Percentiles rank a stretch among this genome's conserved stretches.
Evolutionary conservation across 176 grass and related monocot species (phyloP).

Genomic region (Dactylis glomerata): DNA sequence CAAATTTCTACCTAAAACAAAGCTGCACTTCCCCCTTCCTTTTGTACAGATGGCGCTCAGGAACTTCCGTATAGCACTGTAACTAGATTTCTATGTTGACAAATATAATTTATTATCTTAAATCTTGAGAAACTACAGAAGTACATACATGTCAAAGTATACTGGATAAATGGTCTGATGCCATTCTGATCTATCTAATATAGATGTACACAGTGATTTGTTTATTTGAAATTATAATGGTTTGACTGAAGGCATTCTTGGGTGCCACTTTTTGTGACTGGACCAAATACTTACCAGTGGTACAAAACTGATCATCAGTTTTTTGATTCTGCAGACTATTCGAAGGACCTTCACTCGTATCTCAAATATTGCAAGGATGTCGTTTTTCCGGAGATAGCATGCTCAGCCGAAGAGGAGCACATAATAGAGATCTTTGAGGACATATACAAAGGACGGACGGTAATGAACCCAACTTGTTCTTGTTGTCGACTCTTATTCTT

Average conservation of each 20-base stretch:
- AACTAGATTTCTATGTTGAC: background rate
- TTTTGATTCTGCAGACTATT: constrained; percentile 57
- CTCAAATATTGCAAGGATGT: constrained; percentile 80
- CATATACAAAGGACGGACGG: constrained; percentile 64
- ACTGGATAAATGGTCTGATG: background rate
- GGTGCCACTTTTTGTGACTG: background rate
- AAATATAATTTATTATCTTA: background rate
- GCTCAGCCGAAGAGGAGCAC: constrained; percentile 48
- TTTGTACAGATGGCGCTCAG: background rate
- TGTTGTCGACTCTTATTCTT: background rate
- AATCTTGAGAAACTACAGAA: background rate
- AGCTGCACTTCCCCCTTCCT: background rate
- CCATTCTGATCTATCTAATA: constrained; percentile 1
- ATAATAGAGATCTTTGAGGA: constrained; percentile 62
- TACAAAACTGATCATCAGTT: background rate
- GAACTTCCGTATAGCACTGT: background rate
- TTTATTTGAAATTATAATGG: constrained; percentile 7
- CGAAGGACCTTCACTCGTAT: constrained; percentile 65
- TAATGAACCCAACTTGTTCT: constrained; percentile 21
- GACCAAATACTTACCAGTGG: background rate
- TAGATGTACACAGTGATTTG: background rate
- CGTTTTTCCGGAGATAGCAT: constrained; percentile 62
- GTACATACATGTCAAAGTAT: background rate
- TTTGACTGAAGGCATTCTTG: constrained; percentile 8
- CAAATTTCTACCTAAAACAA: background rate